These are phyloP conservation scores for Sugiyamaella neomexicana DNA, from an alignment of 1,139 yeast genomes.

Conservation along the genomic window DNA sequence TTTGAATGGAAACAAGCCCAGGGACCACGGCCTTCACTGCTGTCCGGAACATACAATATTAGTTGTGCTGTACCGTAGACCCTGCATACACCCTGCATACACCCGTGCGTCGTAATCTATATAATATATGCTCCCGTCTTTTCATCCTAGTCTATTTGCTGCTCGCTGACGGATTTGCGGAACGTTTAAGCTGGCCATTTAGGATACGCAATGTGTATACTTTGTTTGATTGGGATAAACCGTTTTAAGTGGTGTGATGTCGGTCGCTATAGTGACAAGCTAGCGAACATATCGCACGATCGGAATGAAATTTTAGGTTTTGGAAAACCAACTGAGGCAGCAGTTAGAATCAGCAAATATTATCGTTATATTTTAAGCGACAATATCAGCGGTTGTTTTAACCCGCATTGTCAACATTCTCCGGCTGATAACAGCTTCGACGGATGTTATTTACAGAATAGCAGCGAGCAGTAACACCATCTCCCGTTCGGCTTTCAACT, in stretches of 20 bases:
- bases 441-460: neutral
- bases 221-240: neutral
- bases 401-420: neutral
- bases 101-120: no score
- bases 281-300: neutral
- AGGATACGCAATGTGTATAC: neutral
- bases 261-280: conserved; percentile 1
- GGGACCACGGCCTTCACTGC: no score
- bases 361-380: neutral
- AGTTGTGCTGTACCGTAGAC: neutral
- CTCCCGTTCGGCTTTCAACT: no score
- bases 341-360: neutral
- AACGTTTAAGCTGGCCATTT: neutral
- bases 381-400: neutral
- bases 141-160: no score
- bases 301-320: neutral
- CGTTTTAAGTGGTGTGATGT: neutral
- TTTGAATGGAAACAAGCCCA: no score
- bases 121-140: no score
- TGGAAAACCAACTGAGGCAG: neutral
- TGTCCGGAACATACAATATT: no score
- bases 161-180: no score
- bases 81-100: neutral
- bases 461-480: no score
- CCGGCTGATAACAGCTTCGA: neutral